Conservation (phyloP, 192 early-diverging fungal species). For the Gaertneriomyces sp. region DNA sequence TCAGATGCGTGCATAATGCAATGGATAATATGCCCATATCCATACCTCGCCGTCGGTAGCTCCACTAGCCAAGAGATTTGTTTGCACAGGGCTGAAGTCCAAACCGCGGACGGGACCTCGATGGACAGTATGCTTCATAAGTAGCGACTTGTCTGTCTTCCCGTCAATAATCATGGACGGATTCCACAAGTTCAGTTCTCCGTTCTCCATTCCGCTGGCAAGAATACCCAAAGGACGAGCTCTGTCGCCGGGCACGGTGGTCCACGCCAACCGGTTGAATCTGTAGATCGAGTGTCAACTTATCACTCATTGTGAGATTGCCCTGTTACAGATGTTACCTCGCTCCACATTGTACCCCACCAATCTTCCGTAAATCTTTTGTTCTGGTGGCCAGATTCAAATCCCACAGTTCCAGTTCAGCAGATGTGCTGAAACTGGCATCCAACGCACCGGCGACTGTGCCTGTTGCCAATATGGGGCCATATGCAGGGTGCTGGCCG, state of each 20-base stretch:
- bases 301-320: conserved; percentile 3
- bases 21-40: background rate
- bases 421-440: conserved; percentile 85
- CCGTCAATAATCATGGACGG: conserved; percentile 67
- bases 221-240: conserved; percentile 68
- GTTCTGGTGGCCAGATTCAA: conserved; percentile 45
- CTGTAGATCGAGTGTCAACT: conserved; percentile 17
- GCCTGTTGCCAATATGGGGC: conserved; percentile 76
- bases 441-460: conserved; percentile 96
- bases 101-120: conserved; percentile 86
- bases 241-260: conserved; percentile 37
- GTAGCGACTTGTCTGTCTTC: conserved; percentile 50
- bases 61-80: conserved; percentile 84
- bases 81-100: conserved; percentile 85
- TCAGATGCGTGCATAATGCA: background rate
- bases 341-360: conserved; percentile 51
- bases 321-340: conserved; percentile 44
- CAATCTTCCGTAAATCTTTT: conserved; percentile 49
- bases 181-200: conserved; percentile 87
- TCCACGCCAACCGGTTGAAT: conserved; percentile 92
- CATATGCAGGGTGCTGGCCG: conserved; percentile 58
- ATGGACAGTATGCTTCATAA: conserved; percentile 71
- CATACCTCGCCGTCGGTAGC: conserved; percentile 86
- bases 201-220: conserved; percentile 93
- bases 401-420: conserved; percentile 85